phyloP scores from a whole-genome alignment of 371 early-diverging fungal genomes.

The Coemansia sp. region DNA sequence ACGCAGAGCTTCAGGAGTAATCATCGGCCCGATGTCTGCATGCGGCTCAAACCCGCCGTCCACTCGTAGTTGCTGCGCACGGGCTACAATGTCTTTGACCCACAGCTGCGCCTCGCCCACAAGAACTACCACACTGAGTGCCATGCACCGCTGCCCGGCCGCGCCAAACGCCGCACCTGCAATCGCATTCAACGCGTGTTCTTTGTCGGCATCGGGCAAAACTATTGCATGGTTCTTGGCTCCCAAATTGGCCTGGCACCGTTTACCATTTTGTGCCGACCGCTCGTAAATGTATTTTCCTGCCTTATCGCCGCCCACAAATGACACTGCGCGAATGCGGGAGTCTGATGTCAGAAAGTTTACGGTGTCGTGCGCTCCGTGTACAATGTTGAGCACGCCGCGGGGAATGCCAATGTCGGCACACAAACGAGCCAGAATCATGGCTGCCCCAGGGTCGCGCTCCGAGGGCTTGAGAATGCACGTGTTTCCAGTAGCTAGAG shows the following conservation, averaged over 20 bases:
- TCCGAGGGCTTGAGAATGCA: conserved; percentile 91
- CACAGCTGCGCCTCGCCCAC: conserved; percentile 87
- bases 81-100: conserved; percentile 86
- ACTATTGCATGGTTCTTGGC: conserved; percentile 98
- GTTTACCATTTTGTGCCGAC: conserved; percentile 88
- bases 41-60: conserved; percentile 82
- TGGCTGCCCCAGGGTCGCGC: conserved; percentile 92
- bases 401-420: conserved; percentile 90
- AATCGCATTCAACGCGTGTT: conserved; percentile 86
- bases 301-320: conserved; percentile 91
- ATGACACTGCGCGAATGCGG: conserved; percentile 87
- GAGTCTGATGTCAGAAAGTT: conserved; percentile 89
- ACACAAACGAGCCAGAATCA: conserved; percentile 88
- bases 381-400: conserved; percentile 93
- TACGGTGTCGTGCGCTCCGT: conserved; percentile 86
- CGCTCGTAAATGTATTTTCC: conserved; percentile 87
- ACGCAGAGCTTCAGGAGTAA: conserved; percentile 74
- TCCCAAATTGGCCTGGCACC: conserved; percentile 94
- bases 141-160: conserved; percentile 96
- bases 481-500: conserved; percentile 89
- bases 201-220: conserved; percentile 86
- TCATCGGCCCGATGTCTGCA: conserved; percentile 91
- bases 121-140: conserved; percentile 86
- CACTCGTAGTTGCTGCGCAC: conserved; percentile 83
- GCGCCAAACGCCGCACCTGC: conserved; percentile 96